Percentiles rank a stretch among this genome's conserved stretches.
These are phyloP conservation scores for Penicillium lividum DNA, from an alignment of 495 filamentous ascomycete species.

Conservation along the genomic window DNA sequence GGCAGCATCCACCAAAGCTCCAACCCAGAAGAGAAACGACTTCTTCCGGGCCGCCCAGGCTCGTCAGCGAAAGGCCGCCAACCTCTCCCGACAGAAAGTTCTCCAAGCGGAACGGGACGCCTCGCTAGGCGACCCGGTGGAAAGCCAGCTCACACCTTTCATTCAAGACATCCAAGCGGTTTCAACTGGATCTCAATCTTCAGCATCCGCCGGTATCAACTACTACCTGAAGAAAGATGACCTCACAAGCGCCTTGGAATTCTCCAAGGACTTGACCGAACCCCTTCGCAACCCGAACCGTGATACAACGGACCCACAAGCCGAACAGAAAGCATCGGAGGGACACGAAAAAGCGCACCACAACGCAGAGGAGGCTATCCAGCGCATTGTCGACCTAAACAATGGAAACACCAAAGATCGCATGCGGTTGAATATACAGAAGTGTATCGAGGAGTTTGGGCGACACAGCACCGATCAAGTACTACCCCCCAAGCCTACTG, in stretches of 20 bases:
- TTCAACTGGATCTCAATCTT: conserved; percentile 31
- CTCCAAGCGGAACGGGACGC: conserved; percentile 62
- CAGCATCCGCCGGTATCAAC: conserved; percentile 57
- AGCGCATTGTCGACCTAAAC: conserved; percentile 70
- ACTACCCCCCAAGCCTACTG: conserved; percentile 57
- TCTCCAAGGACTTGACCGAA: conserved; percentile 62
- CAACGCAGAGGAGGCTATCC: conserved; percentile 61
- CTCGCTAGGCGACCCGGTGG: conserved; percentile 72
- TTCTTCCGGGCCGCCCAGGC: conserved; percentile 60
- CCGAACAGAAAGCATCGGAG: conserved; percentile 34
- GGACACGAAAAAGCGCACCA: conserved; percentile 31
- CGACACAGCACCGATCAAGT: conserved; percentile 81
- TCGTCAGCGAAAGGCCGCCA: conserved; percentile 75
- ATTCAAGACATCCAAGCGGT: conserved; percentile 72
- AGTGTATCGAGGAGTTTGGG: conserved; percentile 85
- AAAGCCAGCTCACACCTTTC: conserved; percentile 77
- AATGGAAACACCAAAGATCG: conserved; percentile 76
- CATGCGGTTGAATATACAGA: conserved; percentile 73
- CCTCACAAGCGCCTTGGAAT: conserved; percentile 61
- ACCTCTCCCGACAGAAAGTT: conserved; percentile 68
- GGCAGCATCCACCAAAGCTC: conserved; percentile 40
- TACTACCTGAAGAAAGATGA: conserved; percentile 68
- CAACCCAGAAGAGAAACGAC: conserved; percentile 40
- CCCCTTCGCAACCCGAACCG: conserved; percentile 45
- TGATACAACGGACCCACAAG: conserved; percentile 45